phyloP scores from a whole-genome alignment of 306 rosid genomes.

The Lathyrus aphaca region DNA sequence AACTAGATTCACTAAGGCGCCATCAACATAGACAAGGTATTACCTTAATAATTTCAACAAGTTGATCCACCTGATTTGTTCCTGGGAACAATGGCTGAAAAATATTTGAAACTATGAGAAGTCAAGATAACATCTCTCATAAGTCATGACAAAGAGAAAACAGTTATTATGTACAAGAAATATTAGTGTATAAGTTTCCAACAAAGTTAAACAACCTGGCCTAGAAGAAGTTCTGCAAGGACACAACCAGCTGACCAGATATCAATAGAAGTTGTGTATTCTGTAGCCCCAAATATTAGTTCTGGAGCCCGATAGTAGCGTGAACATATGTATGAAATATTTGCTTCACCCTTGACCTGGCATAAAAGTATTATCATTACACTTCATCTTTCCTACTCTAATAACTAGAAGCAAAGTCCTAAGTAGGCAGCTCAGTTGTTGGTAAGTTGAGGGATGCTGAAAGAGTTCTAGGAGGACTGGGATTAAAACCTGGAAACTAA shows the following conservation, averaged over 20 bases:
- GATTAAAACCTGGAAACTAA: neutral
- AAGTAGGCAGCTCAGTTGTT: neutral
- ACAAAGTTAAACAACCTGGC: conserved; percentile 63
- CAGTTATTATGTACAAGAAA: conserved; percentile 31
- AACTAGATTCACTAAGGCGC: conserved; percentile 20
- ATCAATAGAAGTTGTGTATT: conserved; percentile 84
- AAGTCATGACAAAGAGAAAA: conserved; percentile 11
- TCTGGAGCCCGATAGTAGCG: conserved; percentile 99
- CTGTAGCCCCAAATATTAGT: conserved; percentile 95
- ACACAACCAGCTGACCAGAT: conserved; percentile 99
- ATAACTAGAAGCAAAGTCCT: conserved; percentile 25
- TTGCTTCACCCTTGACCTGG: conserved; percentile 87
- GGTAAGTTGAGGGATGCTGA: neutral
- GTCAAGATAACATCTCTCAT: conserved; percentile 17
- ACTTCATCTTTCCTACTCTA: conserved; percentile 1
- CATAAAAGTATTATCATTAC: conserved; percentile 28
- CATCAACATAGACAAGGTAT: conserved; percentile 40
- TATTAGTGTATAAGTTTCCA: conserved; percentile 23
- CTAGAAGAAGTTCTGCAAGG: conserved; percentile 94
- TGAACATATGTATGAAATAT: conserved; percentile 92
- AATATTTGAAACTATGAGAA: conserved; percentile 46
- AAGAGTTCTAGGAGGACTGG: neutral
- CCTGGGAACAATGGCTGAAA: conserved; percentile 93
- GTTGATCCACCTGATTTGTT: conserved; percentile 94
- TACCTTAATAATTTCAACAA: conserved; percentile 96